Conservation (phyloP, 1,139 yeast genomes). For the Zygoascus sp. region DNA sequence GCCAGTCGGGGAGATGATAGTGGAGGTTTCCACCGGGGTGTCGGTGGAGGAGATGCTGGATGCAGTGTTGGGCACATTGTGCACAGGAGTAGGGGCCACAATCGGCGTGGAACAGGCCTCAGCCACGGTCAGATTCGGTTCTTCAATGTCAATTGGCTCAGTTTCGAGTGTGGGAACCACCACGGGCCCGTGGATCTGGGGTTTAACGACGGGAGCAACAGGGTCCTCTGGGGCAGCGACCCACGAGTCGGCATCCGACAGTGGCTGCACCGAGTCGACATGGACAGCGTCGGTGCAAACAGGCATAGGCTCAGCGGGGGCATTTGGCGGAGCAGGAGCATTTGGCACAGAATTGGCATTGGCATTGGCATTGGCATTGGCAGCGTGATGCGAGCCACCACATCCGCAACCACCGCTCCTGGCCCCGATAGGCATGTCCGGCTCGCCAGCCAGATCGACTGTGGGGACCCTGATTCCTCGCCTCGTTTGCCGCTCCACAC, state of each 20-base stretch:
- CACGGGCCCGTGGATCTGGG: slow-evolving; percentile 2
- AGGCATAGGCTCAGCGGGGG: no score
- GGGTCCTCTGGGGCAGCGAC: not conserved
- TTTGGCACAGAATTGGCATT: not conserved
- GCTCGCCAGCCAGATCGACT: not conserved
- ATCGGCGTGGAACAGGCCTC: not conserved
- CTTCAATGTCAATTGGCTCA: not conserved
- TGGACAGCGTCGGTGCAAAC: not conserved
- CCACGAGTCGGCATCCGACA: not conserved
- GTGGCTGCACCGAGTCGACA: not conserved
- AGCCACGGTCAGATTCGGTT: not conserved
- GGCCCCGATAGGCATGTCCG: no score
- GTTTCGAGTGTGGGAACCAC: not conserved
- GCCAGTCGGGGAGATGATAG: not conserved
- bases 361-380: not conserved
- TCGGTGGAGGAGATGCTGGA: not conserved
- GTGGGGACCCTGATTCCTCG: slow-evolving; percentile 13
- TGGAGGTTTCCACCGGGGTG: not conserved
- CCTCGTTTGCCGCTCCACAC: no score
- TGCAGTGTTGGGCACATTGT: not conserved
- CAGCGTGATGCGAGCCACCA: not conserved
- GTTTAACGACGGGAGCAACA: not conserved
- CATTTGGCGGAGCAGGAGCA: no score
- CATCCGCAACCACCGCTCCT: not conserved
- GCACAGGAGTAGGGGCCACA: not conserved